phyloP scores from a whole-genome alignment of 1,139 yeast genomes.

The Nakaseomyces bracarensis region DNA sequence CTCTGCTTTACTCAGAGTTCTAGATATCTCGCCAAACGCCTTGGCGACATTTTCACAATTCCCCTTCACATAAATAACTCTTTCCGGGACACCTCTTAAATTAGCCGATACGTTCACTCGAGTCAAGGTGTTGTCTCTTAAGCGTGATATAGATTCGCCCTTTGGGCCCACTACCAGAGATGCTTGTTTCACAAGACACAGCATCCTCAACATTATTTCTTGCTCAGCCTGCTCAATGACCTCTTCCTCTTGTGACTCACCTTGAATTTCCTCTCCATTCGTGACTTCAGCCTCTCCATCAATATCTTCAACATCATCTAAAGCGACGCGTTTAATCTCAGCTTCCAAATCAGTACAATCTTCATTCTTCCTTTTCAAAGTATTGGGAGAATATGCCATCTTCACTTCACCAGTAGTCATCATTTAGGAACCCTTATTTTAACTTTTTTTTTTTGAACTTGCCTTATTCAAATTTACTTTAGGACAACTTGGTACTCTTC shows the following conservation, averaged over 20 bases:
- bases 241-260: not conserved
- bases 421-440: not conserved
- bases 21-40: constrained; percentile 68
- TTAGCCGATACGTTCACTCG: constrained; percentile 74
- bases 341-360: constrained; percentile 11
- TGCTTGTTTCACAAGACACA: constrained; percentile 72
- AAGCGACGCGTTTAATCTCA: constrained; percentile 13
- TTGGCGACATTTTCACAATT: constrained; percentile 73
- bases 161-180: constrained; percentile 68
- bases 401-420: not conserved
- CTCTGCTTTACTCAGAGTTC: constrained; percentile 52
- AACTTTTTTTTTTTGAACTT: no score
- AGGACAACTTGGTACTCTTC: no score
- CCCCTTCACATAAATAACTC: constrained; percentile 72
- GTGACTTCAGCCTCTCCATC: not conserved
- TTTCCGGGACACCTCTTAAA: constrained; percentile 61
- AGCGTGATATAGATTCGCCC: constrained; percentile 61
- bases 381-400: constrained; percentile 6
- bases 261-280: not conserved
- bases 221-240: constrained; percentile 27
- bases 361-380: constrained; percentile 12
- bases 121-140: constrained; percentile 59
- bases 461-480: no score
- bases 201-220: constrained; percentile 60
- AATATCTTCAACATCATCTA: constrained; percentile 11